phyloP scores from a whole-genome alignment of 1,284 basidiomycete genomes.

The Takashimella tepidaria region DNA sequence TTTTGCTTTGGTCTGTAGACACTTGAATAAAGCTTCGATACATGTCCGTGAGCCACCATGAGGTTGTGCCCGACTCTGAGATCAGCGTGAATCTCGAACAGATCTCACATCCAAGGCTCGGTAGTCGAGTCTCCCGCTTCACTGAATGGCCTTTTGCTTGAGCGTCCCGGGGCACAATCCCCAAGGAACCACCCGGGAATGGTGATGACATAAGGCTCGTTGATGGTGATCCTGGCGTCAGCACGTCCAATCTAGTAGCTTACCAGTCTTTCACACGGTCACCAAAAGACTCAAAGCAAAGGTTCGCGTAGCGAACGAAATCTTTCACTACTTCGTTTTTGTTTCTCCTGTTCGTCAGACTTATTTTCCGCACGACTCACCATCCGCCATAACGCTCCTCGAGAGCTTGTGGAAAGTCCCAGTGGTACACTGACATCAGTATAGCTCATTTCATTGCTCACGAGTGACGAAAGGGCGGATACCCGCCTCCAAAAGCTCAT shows the following conservation, averaged over 20 bases:
- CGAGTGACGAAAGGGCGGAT: neutral
- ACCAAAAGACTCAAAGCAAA: constrained; percentile 67
- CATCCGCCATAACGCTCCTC: constrained; percentile 67
- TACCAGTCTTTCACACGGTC: constrained; percentile 69
- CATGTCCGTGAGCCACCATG: constrained; percentile 64
- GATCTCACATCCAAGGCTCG: constrained; percentile 62
- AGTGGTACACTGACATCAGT: constrained; percentile 30
- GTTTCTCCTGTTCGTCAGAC: constrained; percentile 39
- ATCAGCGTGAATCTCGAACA: neutral
- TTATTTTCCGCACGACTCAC: neutral
- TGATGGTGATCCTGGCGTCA: constrained; percentile 45
- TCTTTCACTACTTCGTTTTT: constrained; percentile 60
- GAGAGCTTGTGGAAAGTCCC: constrained; percentile 67
- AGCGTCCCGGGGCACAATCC: constrained; percentile 12
- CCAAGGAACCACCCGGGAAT: constrained; percentile 55
- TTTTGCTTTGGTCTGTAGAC: constrained; percentile 52
- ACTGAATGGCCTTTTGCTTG: neutral
- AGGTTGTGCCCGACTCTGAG: constrained; percentile 58
- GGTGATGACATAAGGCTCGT: constrained; percentile 70
- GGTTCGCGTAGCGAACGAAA: constrained; percentile 60
- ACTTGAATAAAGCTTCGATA: constrained; percentile 60
- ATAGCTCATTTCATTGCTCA: neutral
- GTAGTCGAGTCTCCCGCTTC: constrained; percentile 52
- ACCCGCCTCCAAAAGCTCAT: constrained; percentile 54
- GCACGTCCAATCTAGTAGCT: constrained; percentile 19